Evolutionary conservation across 169 alveolate genomes (phyloP), one percentile per base, ranked within the genome.

Genomic region (Blepharisma undulans): DNA sequence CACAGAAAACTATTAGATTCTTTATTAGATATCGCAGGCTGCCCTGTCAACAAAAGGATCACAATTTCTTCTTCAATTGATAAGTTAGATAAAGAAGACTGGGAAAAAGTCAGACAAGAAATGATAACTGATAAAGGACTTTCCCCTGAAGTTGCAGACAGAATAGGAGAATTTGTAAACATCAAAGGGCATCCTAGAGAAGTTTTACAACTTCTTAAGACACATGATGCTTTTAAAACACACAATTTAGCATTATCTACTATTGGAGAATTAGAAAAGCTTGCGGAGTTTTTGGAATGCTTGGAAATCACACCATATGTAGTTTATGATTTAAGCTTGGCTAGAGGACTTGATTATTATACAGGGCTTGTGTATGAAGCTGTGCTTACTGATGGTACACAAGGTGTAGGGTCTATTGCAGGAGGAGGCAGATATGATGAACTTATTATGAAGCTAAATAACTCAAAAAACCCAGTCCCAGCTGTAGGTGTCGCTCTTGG

Each of bases 371-470:
- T 98, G 66, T 98, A 97, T 81, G 99, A 99, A 91, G 99, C 99
- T 18, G 99, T 98, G 34, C 93, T 98, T 21, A 92, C 96, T 18
- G 97, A 96, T 19, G 88, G 86, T 19, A 95, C 94, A 29, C 89
- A 93, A 25, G 95, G 94, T 59, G 97, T 98, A 32, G 99, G 99
- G 4, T 98, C 99, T 29, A 98, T 99, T 21, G 99, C 99, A n/a
- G 99, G 99, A 14, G 99, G 99, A 19, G 99, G 99, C 16, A 93
- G 99, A 87, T 99, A 99, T 91, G 99, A 99, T 91, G 97, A 95
- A 29, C 95, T 99, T 36, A 98, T 99, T 33, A 98, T 99, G 29
- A 97, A 97, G 97, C 97, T 98, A 89, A 82, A 72, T n/a, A 76
- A 87, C 76, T 93, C 98, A 66, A 97, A 97, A 32, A 97, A 97